Percentiles rank a stretch among this genome's conserved stretches.
phyloP scores from a whole-genome alignment of 768 basidiomycete species.

The Lentinus brumalis region DNA sequence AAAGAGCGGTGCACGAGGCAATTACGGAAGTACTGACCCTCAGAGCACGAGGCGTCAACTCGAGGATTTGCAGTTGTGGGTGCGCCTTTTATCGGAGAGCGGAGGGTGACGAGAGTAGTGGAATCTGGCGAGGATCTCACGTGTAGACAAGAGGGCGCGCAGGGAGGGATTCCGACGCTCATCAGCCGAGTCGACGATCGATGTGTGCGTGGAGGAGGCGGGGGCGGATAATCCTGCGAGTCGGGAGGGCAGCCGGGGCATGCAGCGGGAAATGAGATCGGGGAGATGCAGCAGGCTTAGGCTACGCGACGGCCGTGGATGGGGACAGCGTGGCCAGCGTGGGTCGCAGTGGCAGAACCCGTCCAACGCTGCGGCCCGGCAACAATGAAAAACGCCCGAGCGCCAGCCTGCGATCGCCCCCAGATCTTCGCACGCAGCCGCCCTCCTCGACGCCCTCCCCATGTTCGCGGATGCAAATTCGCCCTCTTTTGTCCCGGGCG shows the following conservation, averaged over 20 bases:
- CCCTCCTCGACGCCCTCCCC: background rate
- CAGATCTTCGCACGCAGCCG: constrained; percentile 22
- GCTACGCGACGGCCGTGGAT: background rate
- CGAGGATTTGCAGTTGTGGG: constrained; percentile 15
- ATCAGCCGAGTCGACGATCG: constrained; percentile 27
- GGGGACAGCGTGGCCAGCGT: background rate
- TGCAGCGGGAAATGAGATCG: background rate
- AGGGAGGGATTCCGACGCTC: constrained; percentile 22
- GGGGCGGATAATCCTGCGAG: constrained; percentile 12
- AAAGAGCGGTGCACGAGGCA: constrained; percentile 32
- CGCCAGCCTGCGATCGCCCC: background rate
- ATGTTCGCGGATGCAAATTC: constrained; percentile 29
- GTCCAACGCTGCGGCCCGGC: background rate
- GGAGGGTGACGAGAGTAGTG: constrained; percentile 11
- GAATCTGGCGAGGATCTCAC: constrained; percentile 24
- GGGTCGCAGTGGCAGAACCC: background rate
- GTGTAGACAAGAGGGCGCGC: constrained; percentile 20
- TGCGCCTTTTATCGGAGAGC: constrained; percentile 22
- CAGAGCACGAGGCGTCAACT: constrained; percentile 25
- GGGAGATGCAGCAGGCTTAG: background rate
- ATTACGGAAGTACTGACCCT: constrained; percentile 31
- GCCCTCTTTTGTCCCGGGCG: background rate
- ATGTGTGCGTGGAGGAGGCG: constrained; percentile 19
- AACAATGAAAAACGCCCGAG: background rate
- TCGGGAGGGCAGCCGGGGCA: background rate